A percentile compares a stretch with the other conserved stretches of the same genome.
phyloP scores from a whole-genome alignment of 257 asterid genomes.

The Datura wrightii region DNA sequence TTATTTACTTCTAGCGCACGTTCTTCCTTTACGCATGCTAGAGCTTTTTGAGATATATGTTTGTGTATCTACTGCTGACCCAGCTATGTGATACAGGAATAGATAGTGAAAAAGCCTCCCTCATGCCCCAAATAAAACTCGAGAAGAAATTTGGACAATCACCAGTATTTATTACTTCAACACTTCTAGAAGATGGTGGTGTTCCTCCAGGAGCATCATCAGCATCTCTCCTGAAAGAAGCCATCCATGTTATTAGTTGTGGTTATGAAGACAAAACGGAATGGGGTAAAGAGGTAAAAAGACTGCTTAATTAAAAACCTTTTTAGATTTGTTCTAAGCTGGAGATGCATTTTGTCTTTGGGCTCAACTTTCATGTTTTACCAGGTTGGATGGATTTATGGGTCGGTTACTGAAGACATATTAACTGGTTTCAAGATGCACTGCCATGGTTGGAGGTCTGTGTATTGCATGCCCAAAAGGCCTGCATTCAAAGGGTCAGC shows the following conservation, averaged over 20 bases:
- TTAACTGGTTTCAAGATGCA: conserved; percentile 53
- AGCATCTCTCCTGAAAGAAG: conserved; percentile 68
- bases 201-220: conserved; percentile 62
- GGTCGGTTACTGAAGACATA: conserved; percentile 51
- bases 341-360: conserved; percentile 1
- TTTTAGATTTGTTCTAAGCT: neutral
- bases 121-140: conserved; percentile 64
- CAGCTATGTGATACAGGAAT: conserved; percentile 46
- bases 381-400: conserved; percentile 52
- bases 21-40: neutral
- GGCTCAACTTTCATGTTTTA: conserved; percentile 20
- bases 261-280: conserved; percentile 79
- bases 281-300: conserved; percentile 75
- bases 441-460: conserved; percentile 50
- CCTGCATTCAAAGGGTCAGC: conserved; percentile 52
- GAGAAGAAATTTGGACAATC: conserved; percentile 76
- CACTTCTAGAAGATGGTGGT: conserved; percentile 68
- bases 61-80: conserved; percentile 1
- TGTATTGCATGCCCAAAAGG: conserved; percentile 46
- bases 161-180: conserved; percentile 63
- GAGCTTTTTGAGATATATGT: conserved; percentile 15
- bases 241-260: conserved; percentile 69
- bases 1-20: neutral
- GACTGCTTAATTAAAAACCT: neutral
- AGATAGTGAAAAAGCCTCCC: conserved; percentile 53